A percentile compares a stretch with the other conserved stretches of the same genome.
phyloP scores from a whole-genome alignment of 495 filamentous ascomycete species.

The Penicillium alfredii region DNA sequence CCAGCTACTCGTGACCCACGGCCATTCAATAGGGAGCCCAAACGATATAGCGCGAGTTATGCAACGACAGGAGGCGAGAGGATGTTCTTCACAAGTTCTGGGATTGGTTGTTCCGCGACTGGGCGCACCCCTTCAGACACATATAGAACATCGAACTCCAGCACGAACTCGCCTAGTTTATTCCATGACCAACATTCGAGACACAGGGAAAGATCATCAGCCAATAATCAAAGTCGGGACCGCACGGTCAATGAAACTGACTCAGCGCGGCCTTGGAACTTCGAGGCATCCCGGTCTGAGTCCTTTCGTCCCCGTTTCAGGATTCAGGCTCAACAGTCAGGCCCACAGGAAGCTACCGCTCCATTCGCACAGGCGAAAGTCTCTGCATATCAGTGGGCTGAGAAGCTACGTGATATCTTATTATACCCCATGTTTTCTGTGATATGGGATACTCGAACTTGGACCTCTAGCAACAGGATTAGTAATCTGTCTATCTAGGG shows the following conservation, averaged over 20 bases:
- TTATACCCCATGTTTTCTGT: no score
- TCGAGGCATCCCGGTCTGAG: constrained; percentile 14
- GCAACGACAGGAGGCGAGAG: constrained; percentile 63
- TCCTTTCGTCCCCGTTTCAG: constrained; percentile 5
- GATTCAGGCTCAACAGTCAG: neutral
- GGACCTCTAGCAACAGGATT: no score
- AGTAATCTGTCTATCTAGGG: no score
- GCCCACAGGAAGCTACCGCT: constrained; percentile 20
- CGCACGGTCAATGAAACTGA: constrained; percentile 17
- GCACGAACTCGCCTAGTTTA: no score
- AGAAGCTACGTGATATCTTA: constrained; percentile 56
- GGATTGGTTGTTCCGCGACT: constrained; percentile 40
- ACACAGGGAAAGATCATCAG: no score
- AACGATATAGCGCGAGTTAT: constrained; percentile 65
- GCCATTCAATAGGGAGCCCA: constrained; percentile 29
- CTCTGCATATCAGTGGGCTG: constrained; percentile 58
- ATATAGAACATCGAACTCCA: no score
- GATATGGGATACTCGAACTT: no score
- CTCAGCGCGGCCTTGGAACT: constrained; percentile 10
- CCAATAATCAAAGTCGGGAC: constrained; percentile 30
- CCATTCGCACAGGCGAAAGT: constrained; percentile 48
- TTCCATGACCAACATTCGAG: no score
- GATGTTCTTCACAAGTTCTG: constrained; percentile 47
- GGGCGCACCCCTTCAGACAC: constrained; percentile 37
- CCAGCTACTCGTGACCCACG: constrained; percentile 24